These are phyloP conservation scores for Trichophyton mentagrophytes DNA, from an alignment of 2,329 filamentous ascomycete species.

Conservation along the genomic window DNA sequence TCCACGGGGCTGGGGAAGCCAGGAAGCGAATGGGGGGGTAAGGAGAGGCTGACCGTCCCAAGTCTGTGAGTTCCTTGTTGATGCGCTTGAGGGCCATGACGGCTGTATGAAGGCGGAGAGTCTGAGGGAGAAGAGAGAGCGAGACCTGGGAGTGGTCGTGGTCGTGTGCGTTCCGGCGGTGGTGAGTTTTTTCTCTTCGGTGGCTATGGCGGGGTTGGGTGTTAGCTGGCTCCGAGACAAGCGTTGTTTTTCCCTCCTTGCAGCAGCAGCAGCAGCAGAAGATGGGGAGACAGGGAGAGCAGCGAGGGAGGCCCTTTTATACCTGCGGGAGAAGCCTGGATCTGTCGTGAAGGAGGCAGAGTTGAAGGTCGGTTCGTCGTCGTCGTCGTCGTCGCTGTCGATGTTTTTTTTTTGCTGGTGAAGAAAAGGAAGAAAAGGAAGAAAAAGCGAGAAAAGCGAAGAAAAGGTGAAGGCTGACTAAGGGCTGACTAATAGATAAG, in stretches of 20 bases:
- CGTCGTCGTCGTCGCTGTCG: too few relatives aligned
- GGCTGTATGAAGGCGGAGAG: conserved; percentile 11
- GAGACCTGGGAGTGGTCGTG: conserved; percentile 4
- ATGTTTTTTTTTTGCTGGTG: background rate
- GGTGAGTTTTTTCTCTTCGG: background rate
- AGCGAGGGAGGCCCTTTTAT: background rate
- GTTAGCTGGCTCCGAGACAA: background rate
- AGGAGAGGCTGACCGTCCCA: conserved; percentile 34
- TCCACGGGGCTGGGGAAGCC: too few relatives aligned
- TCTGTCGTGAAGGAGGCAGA: background rate
- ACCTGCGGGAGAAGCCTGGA: background rate
- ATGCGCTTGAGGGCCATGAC: conserved; percentile 41
- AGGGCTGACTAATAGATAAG: background rate
- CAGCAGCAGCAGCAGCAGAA: background rate
- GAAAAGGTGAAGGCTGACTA: background rate
- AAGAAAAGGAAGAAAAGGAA: conserved; percentile 10
- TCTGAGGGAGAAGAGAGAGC: conserved; percentile 11
- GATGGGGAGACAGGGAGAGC: background rate
- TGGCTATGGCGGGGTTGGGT: background rate
- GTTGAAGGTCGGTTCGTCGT: background rate
- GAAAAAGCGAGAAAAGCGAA: conserved; percentile 11
- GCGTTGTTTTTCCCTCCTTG: conserved; percentile 5
- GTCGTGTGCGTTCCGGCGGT: background rate
- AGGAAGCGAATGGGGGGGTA: background rate
- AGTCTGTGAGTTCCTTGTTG: conserved; percentile 42